Conservation (phyloP, 2,329 filamentous ascomycete genomes). For the Penicillium polonicum region DNA sequence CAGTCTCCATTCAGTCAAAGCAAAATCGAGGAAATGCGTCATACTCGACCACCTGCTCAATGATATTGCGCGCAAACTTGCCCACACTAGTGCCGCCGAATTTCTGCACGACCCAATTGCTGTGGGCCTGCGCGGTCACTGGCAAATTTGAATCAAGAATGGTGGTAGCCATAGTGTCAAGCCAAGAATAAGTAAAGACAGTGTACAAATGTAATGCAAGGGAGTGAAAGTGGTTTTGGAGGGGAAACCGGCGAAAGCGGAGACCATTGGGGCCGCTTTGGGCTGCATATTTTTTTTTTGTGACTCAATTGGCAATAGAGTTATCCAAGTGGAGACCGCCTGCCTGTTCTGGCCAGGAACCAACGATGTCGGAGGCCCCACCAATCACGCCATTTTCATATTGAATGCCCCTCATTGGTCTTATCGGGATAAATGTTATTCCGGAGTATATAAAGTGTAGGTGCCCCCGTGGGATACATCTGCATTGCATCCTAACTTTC, state of each 20-base stretch:
- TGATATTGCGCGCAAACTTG: conserved; percentile 80
- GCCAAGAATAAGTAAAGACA: conserved; percentile 17
- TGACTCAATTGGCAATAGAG: conserved; percentile 12
- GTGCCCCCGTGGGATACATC: background rate
- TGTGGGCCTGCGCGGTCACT: conserved; percentile 19
- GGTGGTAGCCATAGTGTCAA: conserved; percentile 5
- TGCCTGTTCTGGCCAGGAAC: conserved; percentile 11
- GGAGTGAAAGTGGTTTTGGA: conserved; percentile 7
- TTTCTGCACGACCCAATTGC: conserved; percentile 84
- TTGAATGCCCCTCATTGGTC: background rate
- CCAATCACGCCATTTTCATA: conserved; percentile 22
- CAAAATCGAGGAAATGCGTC: conserved; percentile 17
- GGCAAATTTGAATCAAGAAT: conserved; percentile 7
- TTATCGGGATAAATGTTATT: background rate
- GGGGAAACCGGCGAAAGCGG: conserved; percentile 22
- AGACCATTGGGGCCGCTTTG: conserved; percentile 22
- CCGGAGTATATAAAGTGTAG: background rate
- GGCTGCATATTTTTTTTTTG: conserved; percentile 8
- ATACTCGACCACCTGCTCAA: conserved; percentile 67
- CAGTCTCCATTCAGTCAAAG: background rate
- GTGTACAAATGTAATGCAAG: conserved; percentile 18
- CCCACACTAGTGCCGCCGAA: conserved; percentile 94
- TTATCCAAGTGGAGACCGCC: conserved; percentile 15
- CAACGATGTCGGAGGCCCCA: conserved; percentile 24
- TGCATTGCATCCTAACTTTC: background rate